Evolutionary conservation across 2,329 filamentous ascomycete species (phyloP).

Genomic region (Claviceps monticola): DNA sequence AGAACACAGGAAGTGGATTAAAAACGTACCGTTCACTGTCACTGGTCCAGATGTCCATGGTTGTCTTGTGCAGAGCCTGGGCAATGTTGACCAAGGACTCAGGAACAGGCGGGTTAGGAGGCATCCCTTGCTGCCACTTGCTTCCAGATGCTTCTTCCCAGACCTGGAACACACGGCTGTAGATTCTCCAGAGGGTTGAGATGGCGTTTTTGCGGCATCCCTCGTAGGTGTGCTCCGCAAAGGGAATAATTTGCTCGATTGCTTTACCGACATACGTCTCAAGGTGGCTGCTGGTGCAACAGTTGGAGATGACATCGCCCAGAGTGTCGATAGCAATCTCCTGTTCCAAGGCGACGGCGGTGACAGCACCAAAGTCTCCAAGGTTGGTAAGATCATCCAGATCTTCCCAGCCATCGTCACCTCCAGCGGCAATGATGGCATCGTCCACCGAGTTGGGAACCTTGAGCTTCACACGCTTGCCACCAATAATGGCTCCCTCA

Average conservation of each 20-base stretch:
- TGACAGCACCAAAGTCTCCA: conserved; percentile 73
- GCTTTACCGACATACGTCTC: conserved; percentile 81
- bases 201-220: conserved; percentile 87
- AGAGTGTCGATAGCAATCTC: conserved; percentile 93
- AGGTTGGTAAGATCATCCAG: conserved; percentile 71
- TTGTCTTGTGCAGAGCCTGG: conserved; percentile 71
- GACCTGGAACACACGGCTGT: conserved; percentile 78
- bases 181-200: conserved; percentile 83
- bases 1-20: conserved; percentile 1
- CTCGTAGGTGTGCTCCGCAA: conserved; percentile 82
- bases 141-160: conserved; percentile 59
- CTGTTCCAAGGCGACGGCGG: conserved; percentile 85
- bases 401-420: conserved; percentile 40
- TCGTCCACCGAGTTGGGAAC: conserved; percentile 38
- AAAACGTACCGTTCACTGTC: conserved; percentile 81
- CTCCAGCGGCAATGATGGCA: conserved; percentile 40
- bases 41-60: conserved; percentile 73
- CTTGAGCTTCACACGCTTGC: conserved; percentile 76
- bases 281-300: conserved; percentile 57
- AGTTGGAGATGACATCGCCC: conserved; percentile 81
- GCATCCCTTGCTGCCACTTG: conserved; percentile 84
- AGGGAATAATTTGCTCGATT: conserved; percentile 64
- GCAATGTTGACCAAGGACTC: conserved; percentile 72
- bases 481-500: conserved; percentile 61
- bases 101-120: conserved; percentile 66